Evolutionary conservation across 2,329 filamentous ascomycete species (phyloP).

Genomic region (Alternaria gaisen): DNA sequence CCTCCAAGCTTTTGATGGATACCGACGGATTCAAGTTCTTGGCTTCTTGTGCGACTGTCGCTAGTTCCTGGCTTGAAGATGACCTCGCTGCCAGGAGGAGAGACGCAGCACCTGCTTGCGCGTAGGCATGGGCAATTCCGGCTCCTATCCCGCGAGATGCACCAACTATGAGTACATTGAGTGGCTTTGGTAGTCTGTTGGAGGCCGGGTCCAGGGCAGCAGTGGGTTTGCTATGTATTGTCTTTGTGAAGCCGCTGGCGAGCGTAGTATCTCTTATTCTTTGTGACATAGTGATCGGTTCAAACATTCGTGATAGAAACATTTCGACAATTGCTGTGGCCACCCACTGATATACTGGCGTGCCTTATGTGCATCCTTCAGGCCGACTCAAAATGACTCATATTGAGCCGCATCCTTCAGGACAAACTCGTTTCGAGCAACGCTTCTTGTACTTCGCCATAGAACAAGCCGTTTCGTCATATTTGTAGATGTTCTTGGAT

Average conservation of each 20-base stretch:
- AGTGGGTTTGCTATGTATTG: constrained; percentile 20
- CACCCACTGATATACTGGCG: neutral
- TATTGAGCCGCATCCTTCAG: neutral
- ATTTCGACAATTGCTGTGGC: neutral
- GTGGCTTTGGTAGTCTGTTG: constrained; percentile 30
- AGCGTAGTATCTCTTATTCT: constrained; percentile 26
- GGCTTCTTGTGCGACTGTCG: constrained; percentile 21
- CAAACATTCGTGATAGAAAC: neutral
- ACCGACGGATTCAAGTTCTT: constrained; percentile 17
- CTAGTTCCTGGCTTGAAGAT: constrained; percentile 27
- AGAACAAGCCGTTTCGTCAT: too few relatives aligned
- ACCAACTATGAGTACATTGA: constrained; percentile 45
- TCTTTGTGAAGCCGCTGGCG: constrained; percentile 29
- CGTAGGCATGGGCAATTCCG: constrained; percentile 41
- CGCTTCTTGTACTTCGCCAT: neutral
- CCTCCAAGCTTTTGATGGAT: constrained; percentile 11
- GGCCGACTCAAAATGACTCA: neutral
- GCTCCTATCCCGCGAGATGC: constrained; percentile 46
- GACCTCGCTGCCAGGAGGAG: constrained; percentile 38
- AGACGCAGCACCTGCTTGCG: constrained; percentile 33
- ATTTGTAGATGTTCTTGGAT: neutral
- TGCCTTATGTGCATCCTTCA: neutral
- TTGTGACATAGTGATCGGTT: constrained; percentile 13
- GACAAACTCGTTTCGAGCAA: neutral
- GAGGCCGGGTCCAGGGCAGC: constrained; percentile 22